Evolutionary conservation across 2,329 filamentous ascomycete species (phyloP), one percentile per base, ranked within the genome.

Genomic region (Botrytis hyacinthi): DNA sequence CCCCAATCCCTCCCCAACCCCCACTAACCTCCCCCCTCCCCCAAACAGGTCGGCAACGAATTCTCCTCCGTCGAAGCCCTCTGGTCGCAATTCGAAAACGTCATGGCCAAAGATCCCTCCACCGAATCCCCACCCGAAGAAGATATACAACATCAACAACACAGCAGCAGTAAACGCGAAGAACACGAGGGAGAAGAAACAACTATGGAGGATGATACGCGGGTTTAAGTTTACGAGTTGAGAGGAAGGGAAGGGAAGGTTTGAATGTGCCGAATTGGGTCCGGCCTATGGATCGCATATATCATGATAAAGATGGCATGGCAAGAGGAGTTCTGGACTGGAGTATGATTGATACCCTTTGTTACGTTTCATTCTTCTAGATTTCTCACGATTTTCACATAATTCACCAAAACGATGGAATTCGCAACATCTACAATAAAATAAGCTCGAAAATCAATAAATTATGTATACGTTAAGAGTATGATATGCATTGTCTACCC

Each of bases 1-100:
- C 12, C 40, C 40, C 40, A 10, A 4, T 20, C n/a, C 16, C 3
- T 22, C 9, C 20, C 20, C 9, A 18, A 18, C 18, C 18, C 29
- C 29, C n/a, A 26, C 62, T 16, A 20, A 40, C 18, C n/a, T n/a
- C n/a, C 2, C 37, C 51, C 1, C 22, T 9, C 20, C 22, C 26
- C 9, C 35, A n/a, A 40, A 40, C 72, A 93, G 91, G 91, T 99
- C 70, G 96, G 96, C 54, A 97, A 97, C 83, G 96, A 99, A 80
- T 98, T 99, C 83, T 91, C 93, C n/a, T 95, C 94, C 6, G 96
- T 99, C 61, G 96, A 99, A 83, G 94, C 94, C 44, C 87, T 99
- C 26, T 99, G 96, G 96, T 97, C 93, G 57, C 94, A 97, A 80
- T 98, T 99, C 80, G 96, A 99, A 84, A 93, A 91, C 77, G 95